Evolutionary conservation across 495 filamentous ascomycete species (phyloP), one percentile per base, ranked within the genome.

Genomic region (Penicillium bialowiezense): DNA sequence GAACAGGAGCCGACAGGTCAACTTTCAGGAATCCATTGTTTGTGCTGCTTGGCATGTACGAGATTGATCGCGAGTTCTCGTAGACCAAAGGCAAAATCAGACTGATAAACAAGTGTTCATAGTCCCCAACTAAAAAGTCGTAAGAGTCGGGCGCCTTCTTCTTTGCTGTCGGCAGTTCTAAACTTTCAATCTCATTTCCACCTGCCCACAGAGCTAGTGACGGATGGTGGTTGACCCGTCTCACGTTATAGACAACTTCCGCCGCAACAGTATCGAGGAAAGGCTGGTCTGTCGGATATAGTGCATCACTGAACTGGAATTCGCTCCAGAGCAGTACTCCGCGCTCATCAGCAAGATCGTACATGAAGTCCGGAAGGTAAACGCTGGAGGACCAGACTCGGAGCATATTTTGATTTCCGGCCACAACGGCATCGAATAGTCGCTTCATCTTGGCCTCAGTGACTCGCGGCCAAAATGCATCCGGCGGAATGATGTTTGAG

Each of bases 311-410:
- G 60, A 85, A 87, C 59, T 85, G 73, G 38, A 86, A 86, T 42
- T 87, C 84, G 41, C 76, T 83, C 84, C 84, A 88, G 4, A 88
- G 69, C 12, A 87, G 64, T 10, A 88, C 74, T 2, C 85, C 84
- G 50, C 73, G 69, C 58, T 86, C 77, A 52, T 88, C 84, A 6
- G 83, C 84, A 13, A 86, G 63, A 50, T 88, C 83, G 52, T 84
- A 87, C 41, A 88, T 83, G 44, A 83, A 86, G 56, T 86, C 84
- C 1, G 80, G 81, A 12, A 76, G 69, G 51, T 87, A 88, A 2
- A 79, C 76, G 14, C 84, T 82, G 9, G 77, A 80, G 2, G 81
- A 70, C 84, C 84, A 88, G 9, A 86, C 78, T 1, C 83, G 78
- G 4, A 88, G 74, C 84, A 88, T 86, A 56, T 88, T 88, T 58